A percentile compares a stretch with the other conserved stretches of the same genome.
Conservation (phyloP, 495 filamentous ascomycete species). For the Trichoderma reesei region DNA sequence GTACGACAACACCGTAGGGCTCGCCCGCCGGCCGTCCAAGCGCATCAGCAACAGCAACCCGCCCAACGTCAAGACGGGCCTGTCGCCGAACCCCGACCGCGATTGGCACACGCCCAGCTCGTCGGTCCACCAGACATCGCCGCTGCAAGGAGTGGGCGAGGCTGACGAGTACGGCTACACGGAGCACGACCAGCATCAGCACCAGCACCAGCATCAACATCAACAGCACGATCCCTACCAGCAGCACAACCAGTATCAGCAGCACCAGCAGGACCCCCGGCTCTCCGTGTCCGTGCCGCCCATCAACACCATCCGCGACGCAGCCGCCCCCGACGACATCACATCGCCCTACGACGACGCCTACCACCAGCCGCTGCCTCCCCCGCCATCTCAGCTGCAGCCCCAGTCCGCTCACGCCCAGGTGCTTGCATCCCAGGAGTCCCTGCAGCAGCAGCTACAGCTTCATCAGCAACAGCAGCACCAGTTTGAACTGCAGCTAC, state of each 20-base stretch:
- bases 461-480: conserved; percentile 21
- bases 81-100: conserved; percentile 20
- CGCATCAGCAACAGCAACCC: conserved; percentile 32
- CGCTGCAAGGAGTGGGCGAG: conserved; percentile 34
- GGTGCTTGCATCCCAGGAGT: conserved; percentile 15
- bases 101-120: conserved; percentile 23
- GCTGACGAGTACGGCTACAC: conserved; percentile 27
- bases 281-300: conserved; percentile 15
- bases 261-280: conserved; percentile 26
- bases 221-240: conserved; percentile 24
- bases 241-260: neutral
- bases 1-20: conserved; percentile 31
- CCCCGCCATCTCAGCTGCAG: conserved; percentile 20
- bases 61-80: conserved; percentile 25
- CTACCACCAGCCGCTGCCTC: conserved; percentile 19
- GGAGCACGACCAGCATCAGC: conserved; percentile 28
- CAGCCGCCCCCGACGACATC: conserved; percentile 24
- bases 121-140: conserved; percentile 24
- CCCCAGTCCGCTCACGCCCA: conserved; percentile 21
- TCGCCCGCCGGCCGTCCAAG: conserved; percentile 40
- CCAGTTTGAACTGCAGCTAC: conserved; percentile 16
- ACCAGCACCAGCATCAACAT: conserved; percentile 1
- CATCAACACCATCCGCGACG: conserved; percentile 31
- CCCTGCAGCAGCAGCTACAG: conserved; percentile 20
- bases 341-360: conserved; percentile 31